Evolutionary conservation across 2,329 filamentous ascomycete species (phyloP).

Genomic region (Nemania sp.): DNA sequence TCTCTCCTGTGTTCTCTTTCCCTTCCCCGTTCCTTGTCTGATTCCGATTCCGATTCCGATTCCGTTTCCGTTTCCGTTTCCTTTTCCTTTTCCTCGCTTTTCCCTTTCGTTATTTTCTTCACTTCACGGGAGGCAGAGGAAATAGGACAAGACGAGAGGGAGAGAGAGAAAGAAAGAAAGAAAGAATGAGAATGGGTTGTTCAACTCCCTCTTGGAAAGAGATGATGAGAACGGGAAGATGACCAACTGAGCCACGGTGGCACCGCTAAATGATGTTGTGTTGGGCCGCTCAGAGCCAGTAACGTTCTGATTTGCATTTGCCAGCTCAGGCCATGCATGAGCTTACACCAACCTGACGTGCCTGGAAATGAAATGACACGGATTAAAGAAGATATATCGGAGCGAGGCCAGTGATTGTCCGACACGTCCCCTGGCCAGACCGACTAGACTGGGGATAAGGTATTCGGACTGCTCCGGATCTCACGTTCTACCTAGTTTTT

Average conservation of each 20-base stretch:
- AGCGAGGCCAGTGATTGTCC: conserved; percentile 19
- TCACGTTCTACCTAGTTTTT: background rate
- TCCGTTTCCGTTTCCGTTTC: no score
- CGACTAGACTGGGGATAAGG: background rate
- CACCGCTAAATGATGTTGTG: conserved; percentile 27
- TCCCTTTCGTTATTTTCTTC: background rate
- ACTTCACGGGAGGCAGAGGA: no score
- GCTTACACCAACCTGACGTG: conserved; percentile 23
- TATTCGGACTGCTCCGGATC: conserved; percentile 21
- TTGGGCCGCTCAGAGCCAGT: conserved; percentile 27
- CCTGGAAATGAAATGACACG: background rate
- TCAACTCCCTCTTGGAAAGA: background rate
- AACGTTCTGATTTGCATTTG: conserved; percentile 23
- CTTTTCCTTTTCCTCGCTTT: background rate
- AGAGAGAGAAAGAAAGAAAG: background rate
- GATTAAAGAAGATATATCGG: background rate
- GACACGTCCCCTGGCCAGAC: conserved; percentile 26
- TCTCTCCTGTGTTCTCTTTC: background rate
- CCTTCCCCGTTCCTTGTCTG: no score
- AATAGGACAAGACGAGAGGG: background rate
- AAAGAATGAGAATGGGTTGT: background rate
- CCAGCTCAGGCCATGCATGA: conserved; percentile 22
- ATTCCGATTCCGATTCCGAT: no score
- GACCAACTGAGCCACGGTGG: conserved; percentile 22
- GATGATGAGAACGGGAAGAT: conserved; percentile 5